Base-by-base conservation (phyloP, 768 basidiomycete species). In the Kwoniella sp. region DNA sequence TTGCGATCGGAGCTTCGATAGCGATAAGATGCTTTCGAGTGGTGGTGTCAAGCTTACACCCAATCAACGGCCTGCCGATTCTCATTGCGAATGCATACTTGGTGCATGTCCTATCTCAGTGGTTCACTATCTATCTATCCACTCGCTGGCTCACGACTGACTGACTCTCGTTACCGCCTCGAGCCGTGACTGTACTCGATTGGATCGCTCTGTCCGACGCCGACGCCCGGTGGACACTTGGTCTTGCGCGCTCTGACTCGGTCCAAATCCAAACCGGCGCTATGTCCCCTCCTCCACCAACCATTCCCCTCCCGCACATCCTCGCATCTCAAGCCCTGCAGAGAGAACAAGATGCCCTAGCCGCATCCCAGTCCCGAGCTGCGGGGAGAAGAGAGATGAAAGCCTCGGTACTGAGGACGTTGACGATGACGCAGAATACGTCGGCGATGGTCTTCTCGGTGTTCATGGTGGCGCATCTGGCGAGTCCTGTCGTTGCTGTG, bases 401-500 rank as follows among this genome's bases (percentile, higher is more conserved):
- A 41, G 52, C 31, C 17, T 85, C 79, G 28, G 11, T 75, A 29
- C 61, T 83, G 1, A 57, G 72, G 5, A 65, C 77, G 22, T 76
- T 92, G 41, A 89, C 86, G 7, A 85, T 80, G 41, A 75, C 88
- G 13, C 83, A 88, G 0, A 90, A 92, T 81, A 84, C 84, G 7
- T 87, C 90, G 0, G 84, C 90, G 2, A 88, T 92, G 8, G 90
- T 93, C 74, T 87, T 93, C 41, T 82, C 86, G 11, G 87, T 87
- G 0, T 93, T 93, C 73, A 82, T 92, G 2, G 79, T 87, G 25
- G 85, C 93, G n/a, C 92, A 94, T 74, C 83, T 94, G 13, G 84
- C 87, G 0, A 89, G 91, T 1, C 92, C 92, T 2, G 81, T 85
- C 1, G 79, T 88, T 2, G 91, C 91, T 2, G 88, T 84, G 61